A percentile compares a stretch with the other conserved stretches of the same genome.
These are phyloP conservation scores for Penicillium soppii DNA, from an alignment of 495 filamentous ascomycete genomes.

Conservation along the genomic window DNA sequence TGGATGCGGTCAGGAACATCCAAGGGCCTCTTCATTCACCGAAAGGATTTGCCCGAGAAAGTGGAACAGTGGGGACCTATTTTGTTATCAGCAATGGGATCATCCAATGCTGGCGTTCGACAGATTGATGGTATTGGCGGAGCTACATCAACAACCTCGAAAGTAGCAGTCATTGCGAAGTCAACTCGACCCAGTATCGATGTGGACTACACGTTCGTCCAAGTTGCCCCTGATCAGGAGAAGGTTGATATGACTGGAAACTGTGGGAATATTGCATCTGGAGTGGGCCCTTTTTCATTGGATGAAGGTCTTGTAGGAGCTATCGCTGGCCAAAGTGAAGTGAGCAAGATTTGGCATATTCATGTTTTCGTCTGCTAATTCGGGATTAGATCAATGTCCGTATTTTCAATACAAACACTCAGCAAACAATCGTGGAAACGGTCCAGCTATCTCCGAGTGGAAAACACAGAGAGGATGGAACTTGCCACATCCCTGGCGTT, in stretches of 20 bases:
- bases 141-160: slow-evolving; percentile 41
- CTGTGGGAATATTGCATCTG: slow-evolving; percentile 42
- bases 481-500: slow-evolving; percentile 28
- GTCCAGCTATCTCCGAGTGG: slow-evolving; percentile 22
- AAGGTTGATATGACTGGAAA: slow-evolving; percentile 41
- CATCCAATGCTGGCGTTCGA: slow-evolving; percentile 14
- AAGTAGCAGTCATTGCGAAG: slow-evolving; percentile 33
- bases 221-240: slow-evolving; percentile 29
- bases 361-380: background rate
- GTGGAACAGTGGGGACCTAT: slow-evolving; percentile 24
- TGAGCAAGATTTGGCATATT: background rate
- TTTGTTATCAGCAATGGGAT: slow-evolving; percentile 34
- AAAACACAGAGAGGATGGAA: slow-evolving; percentile 23
- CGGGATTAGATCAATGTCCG: slow-evolving; percentile 25
- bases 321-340: slow-evolving; percentile 21
- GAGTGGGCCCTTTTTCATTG: slow-evolving; percentile 36
- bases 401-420: slow-evolving; percentile 34
- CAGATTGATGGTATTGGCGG: slow-evolving; percentile 40
- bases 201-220: slow-evolving; percentile 41
- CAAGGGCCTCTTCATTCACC: slow-evolving; percentile 37
- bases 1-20: slow-evolving; percentile 42
- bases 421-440: slow-evolving; percentile 24
- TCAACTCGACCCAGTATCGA: slow-evolving; percentile 28
- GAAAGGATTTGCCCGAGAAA: slow-evolving; percentile 26
- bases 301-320: slow-evolving; percentile 32